Percentiles rank a stretch among this genome's conserved stretches.
Conservation (phyloP, 176 grass and related monocot species). For the Elymus sibiricus region DNA sequence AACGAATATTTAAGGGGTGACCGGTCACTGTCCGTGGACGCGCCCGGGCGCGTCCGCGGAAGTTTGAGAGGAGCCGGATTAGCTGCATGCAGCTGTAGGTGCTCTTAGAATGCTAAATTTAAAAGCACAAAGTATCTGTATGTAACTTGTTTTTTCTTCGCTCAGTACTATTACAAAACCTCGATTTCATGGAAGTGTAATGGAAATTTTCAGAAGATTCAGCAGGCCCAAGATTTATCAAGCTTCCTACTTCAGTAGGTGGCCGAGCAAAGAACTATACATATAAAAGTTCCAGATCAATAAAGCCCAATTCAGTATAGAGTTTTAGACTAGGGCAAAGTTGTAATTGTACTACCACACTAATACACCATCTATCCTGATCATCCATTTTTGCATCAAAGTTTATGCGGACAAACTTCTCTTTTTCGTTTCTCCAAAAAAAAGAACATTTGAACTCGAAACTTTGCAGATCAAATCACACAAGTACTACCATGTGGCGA, state of each 20-base stretch:
- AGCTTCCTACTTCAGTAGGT: constrained; percentile 87
- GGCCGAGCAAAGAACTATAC: constrained; percentile 75
- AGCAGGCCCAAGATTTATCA: constrained; percentile 73
- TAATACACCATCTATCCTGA: too few species aligned
- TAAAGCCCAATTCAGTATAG: neutral
- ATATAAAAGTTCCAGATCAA: constrained; percentile 9
- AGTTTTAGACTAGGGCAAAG: neutral
- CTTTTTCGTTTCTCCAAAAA: too few species aligned
- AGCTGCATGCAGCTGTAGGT: neutral
- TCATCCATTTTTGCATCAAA: too few species aligned
- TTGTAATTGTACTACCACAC: too few species aligned
- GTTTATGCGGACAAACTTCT: too few species aligned
- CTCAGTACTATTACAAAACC: constrained; percentile 37
- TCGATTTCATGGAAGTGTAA: constrained; percentile 92
- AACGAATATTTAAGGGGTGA: too few species aligned
- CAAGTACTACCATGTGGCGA: too few species aligned
- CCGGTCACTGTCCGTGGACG: too few species aligned
- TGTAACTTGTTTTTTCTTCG: neutral
- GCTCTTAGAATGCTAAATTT: constrained; percentile 1
- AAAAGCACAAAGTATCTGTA: neutral
- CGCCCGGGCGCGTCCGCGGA: too few species aligned
- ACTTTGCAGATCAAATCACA: too few species aligned
- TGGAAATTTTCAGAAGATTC: constrained; percentile 94
- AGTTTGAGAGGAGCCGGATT: neutral
- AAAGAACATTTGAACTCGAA: too few species aligned